Evolutionary conservation across 441 rosid species (phyloP).

Genomic region (Adansonia gregorii): DNA sequence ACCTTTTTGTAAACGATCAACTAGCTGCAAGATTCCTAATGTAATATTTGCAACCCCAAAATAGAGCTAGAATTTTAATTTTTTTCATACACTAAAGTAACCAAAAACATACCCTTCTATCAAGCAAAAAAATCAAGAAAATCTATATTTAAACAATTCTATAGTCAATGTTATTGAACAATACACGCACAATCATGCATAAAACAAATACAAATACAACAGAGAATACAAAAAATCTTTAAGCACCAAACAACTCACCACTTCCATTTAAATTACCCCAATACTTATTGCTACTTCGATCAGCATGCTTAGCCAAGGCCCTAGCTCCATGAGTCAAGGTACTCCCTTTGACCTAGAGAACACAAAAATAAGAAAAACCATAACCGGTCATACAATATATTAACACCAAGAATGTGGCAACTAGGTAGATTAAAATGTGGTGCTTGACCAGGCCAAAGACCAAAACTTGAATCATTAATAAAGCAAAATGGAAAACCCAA

Average conservation of each 20-base stretch:
- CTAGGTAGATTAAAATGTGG: neutral
- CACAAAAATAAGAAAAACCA: slow-evolving; percentile 23
- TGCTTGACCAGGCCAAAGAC: neutral
- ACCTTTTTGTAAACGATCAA: neutral
- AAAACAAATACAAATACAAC: neutral
- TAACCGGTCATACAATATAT: slow-evolving; percentile 17
- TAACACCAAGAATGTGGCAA: neutral
- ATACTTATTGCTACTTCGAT: slow-evolving; percentile 54
- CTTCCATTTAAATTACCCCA: slow-evolving; percentile 70
- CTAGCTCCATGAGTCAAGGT: slow-evolving; percentile 74
- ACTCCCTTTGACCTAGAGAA: slow-evolving; percentile 63
- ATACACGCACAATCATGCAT: neutral
- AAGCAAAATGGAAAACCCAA: neutral
- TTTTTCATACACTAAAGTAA: neutral
- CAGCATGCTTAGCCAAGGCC: slow-evolving; percentile 75
- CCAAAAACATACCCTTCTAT: neutral
- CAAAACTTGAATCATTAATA: slow-evolving; percentile 5
- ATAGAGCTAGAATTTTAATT: neutral
- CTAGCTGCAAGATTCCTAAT: neutral
- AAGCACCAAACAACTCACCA: slow-evolving; percentile 47
- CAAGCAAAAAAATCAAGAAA: neutral
- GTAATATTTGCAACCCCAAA: neutral
- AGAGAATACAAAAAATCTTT: neutral
- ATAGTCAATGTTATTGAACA: neutral
- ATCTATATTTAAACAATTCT: neutral